Percentiles rank a stretch among this genome's conserved stretches.
These are phyloP conservation scores for Barnettozyma californica DNA, from an alignment of 805 yeast genomes.

Conservation along the genomic window DNA sequence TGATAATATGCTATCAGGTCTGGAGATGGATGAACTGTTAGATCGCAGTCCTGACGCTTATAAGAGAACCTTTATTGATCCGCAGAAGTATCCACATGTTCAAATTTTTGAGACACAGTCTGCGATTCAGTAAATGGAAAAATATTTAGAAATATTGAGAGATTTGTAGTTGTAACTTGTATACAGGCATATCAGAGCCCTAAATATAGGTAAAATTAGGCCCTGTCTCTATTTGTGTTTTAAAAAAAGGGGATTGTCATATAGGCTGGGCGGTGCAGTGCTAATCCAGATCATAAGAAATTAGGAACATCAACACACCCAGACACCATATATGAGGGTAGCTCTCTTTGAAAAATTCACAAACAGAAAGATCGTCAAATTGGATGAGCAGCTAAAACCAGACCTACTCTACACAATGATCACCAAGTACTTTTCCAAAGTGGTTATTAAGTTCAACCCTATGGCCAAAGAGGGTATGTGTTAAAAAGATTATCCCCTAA, in stretches of 20 bases:
- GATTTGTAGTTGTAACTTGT: too few species aligned
- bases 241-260: too few species aligned
- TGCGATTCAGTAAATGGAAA: slow-evolving; percentile 14
- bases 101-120: slow-evolving; percentile 35
- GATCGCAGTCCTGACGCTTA: slow-evolving; percentile 45
- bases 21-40: slow-evolving; percentile 44
- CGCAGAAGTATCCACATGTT: slow-evolving; percentile 29
- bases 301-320: slow-evolving; percentile 1
- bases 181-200: too few species aligned
- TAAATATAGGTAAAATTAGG: too few species aligned
- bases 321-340: not conserved
- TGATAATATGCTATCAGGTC: slow-evolving; percentile 21
- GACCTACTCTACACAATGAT: slow-evolving; percentile 47
- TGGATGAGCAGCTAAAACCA: not conserved
- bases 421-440: slow-evolving; percentile 81
- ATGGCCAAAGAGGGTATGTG: slow-evolving; percentile 54
- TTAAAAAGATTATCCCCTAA: not conserved
- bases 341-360: not conserved
- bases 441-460: slow-evolving; percentile 75
- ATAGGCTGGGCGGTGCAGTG: too few species aligned
- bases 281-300: too few species aligned
- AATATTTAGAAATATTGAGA: too few species aligned
- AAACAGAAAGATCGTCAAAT: not conserved
- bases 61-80: slow-evolving; percentile 20
- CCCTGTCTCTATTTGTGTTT: too few species aligned